Evolutionary conservation across 805 yeast species (phyloP), one percentile per base, ranked within the genome.

Genomic region (Trichomonascus vanleenenianus): DNA sequence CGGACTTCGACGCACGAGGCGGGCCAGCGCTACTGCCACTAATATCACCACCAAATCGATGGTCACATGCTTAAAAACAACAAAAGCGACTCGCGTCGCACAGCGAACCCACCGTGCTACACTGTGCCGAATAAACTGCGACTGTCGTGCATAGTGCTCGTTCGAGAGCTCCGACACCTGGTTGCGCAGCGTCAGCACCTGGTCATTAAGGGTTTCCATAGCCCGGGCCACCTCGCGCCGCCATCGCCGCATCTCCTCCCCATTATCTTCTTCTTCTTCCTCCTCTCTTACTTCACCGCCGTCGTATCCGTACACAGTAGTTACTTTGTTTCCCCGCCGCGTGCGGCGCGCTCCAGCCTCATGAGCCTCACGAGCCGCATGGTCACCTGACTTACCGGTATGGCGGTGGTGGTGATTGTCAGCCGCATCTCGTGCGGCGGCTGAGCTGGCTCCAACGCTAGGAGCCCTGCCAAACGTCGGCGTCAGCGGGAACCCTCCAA

Each of bases 161-260:
- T 34, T 15, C 20, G 41, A 43, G 12, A 44, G 49, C 38, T 16
- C 49, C 33, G 15, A 20, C 33, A 42, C 34, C 18, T 34, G 38
- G 44, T 33, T 32, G 12, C 57, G 46, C 35, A 56, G 52, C 10
- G 55, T 47, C 31, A 40, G 43, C 37, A 57, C 54, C 41, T 57
- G 58, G 44, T 57, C 61, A 34, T 46, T 46, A 12, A 57, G 52
- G 8, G 58, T 51, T 32, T 57, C 61, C 14, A 57, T 45, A 12
- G 58, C 58, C 56, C 57, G 51, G 5, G 55, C 49, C 5, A 55
- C 54, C 30, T 57, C 57, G 32, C 53, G 48, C 39, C 48, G 50
- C 57, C 58, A 57, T 33, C 47, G 53, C 20, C 51, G 42, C 45
- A 42, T 19, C 33, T 47, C 50, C 16, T 40, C 46, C 11, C 38